A percentile compares a stretch with the other conserved stretches of the same genome.
Conservation (phyloP, 371 early-diverging fungal species). For the Mortierella sp. region DNA sequence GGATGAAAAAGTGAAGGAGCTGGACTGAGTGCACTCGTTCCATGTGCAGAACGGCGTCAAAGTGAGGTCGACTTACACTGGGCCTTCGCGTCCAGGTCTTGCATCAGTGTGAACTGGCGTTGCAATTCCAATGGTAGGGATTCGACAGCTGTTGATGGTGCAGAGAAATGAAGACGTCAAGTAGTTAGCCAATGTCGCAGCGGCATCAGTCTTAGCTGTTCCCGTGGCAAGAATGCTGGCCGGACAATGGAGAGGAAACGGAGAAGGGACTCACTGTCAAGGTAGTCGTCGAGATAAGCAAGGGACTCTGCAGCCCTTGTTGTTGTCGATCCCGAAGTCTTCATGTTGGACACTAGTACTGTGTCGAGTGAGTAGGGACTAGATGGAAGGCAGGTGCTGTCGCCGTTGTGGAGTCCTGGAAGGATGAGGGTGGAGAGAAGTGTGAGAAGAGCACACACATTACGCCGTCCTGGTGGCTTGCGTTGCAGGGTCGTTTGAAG, state of each 20-base stretch:
- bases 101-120: constrained; percentile 89
- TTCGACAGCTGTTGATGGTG: constrained; percentile 75
- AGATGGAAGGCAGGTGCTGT: too few species aligned
- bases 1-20: background rate
- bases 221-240: background rate
- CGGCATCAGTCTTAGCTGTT: too few species aligned
- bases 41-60: background rate
- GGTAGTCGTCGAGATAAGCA: constrained; percentile 86
- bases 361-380: background rate
- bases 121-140: constrained; percentile 91
- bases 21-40: background rate
- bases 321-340: constrained; percentile 36
- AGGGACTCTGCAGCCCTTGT: constrained; percentile 58
- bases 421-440: too few species aligned
- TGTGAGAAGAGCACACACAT: too few species aligned
- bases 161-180: background rate
- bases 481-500: background rate
- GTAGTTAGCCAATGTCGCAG: background rate
- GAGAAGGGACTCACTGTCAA: constrained; percentile 73
- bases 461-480: background rate
- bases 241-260: background rate
- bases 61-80: constrained; percentile 63
- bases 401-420: too few species aligned
- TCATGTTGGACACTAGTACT: constrained; percentile 30
- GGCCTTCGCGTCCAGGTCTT: constrained; percentile 89